Evolutionary conservation across 345 rosid genomes (phyloP), one percentile per base, ranked within the genome.

Genomic region (Citrus glauca): DNA sequence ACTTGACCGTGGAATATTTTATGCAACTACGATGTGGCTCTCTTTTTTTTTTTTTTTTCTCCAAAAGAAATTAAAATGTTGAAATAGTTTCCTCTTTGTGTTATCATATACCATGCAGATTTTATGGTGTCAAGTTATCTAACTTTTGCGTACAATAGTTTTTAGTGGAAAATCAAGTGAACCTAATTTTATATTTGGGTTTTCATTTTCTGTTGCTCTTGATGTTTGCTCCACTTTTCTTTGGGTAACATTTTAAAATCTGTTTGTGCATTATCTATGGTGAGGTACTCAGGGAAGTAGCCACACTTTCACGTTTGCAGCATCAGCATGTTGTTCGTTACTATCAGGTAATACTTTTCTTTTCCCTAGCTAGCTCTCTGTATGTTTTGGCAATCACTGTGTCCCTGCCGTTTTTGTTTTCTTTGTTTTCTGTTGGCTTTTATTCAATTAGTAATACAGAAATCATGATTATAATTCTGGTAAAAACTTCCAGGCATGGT

Each of bases 321-420:
- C 99, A 95, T 92, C 97, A 87, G n/a, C 99, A 95, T 88, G 98
- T 95, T 72, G 99, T 95, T 68, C 99, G 99, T 56, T 95, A 95
- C 84, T 95, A 93, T 89, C 99, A 95, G 94, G 99, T 95, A 65
- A 74, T 80, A 4, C 60, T 56, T 42, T 66, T 75, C 37, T 67
- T 61, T 59, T 73, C 57, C 74, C 66, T 40, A 72, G 27, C 38
- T 74, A 50, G 42, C 62, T 27, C 32, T 62, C 63, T 73, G 63
- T 77, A 71, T 66, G 62, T 84, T 69, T 74, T 80, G 80, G 69
- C 45, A 55, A 69, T 56, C 78, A 28, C 56, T 75, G 45, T 16
- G 30, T 55, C 33, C 38, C 20, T 55, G 20, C 30, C 24, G 0
- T 74, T 61, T 6, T 22, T 37, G 62, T 61, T 73, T 53, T 42